Conservation (phyloP, 148 eudicot species). For the Cornus kousa region DNA sequence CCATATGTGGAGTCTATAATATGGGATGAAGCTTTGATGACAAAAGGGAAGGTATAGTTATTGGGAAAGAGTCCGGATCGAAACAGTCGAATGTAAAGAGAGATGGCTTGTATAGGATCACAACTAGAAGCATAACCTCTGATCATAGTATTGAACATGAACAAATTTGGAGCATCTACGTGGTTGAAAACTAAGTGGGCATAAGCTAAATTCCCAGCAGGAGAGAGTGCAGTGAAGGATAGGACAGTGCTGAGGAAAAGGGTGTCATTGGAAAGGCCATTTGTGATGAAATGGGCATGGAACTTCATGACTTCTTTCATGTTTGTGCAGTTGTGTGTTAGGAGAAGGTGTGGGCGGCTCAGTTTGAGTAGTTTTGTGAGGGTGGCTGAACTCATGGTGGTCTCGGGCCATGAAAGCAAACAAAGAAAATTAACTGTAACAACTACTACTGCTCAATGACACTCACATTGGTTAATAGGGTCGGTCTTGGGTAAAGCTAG, state of each 20-base stretch:
- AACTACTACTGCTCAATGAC: no score
- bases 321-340: constrained; percentile 1
- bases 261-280: constrained; percentile 6
- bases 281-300: constrained; percentile 11
- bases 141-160: constrained; percentile 13
- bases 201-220: constrained; percentile 6
- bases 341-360: constrained; percentile 7
- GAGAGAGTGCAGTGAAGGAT: constrained; percentile 13
- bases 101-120: constrained; percentile 2
- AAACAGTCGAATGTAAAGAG: not conserved
- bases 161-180: not conserved
- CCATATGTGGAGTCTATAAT: not conserved
- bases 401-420: not conserved
- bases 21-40: constrained; percentile 5
- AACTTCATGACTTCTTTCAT: constrained; percentile 4
- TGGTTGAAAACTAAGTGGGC: constrained; percentile 6
- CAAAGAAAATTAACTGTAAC: no score
- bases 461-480: no score
- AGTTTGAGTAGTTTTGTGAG: constrained; percentile 2
- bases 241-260: constrained; percentile 4
- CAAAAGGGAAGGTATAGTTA: constrained; percentile 14
- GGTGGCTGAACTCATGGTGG: not conserved
- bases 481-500: no score
- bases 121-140: not conserved
- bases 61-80: not conserved